phyloP scores from a whole-genome alignment of 2,329 filamentous ascomycete genomes.

The Penicillium sp. region DNA sequence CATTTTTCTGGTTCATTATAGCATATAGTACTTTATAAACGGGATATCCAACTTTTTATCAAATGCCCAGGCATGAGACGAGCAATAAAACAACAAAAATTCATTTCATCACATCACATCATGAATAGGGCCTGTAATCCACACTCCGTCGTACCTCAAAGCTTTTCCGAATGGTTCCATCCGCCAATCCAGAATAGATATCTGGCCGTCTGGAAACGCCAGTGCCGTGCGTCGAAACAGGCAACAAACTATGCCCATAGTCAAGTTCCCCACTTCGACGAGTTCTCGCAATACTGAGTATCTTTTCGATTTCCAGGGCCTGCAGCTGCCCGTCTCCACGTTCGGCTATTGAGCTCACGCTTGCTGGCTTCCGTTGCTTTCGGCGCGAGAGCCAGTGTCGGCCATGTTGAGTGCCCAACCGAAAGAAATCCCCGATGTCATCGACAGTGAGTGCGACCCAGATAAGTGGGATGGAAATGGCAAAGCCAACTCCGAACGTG shows the following conservation, averaged over 20 bases:
- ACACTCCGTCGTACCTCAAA: slow-evolving; percentile 21
- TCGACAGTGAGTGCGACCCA: slow-evolving; percentile 52
- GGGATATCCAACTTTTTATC: slow-evolving; percentile 8
- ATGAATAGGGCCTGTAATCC: slow-evolving; percentile 20
- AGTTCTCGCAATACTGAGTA: slow-evolving; percentile 27
- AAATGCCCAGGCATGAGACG: not conserved
- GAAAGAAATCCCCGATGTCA: slow-evolving; percentile 41
- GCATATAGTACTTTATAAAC: not conserved
- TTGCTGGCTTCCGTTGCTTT: not conserved
- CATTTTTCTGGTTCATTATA: not conserved
- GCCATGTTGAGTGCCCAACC: slow-evolving; percentile 25
- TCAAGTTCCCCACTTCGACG: slow-evolving; percentile 30
- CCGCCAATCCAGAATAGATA: slow-evolving; percentile 15
- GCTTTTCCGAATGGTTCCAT: slow-evolving; percentile 16
- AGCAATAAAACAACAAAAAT: not conserved
- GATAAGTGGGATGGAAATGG: slow-evolving; percentile 57
- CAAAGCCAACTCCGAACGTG: slow-evolving; percentile 60
- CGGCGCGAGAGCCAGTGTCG: slow-evolving; percentile 30
- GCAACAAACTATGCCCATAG: slow-evolving; percentile 31
- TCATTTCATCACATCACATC: slow-evolving; percentile 20
- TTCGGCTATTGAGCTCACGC: not conserved
- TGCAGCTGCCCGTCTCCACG: slow-evolving; percentile 11
- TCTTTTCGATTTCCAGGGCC: slow-evolving; percentile 32
- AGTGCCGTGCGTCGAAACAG: slow-evolving; percentile 31
- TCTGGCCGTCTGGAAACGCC: slow-evolving; percentile 11